phyloP scores from a whole-genome alignment of 441 rosid genomes.

The Adansonia madagascariensis region DNA sequence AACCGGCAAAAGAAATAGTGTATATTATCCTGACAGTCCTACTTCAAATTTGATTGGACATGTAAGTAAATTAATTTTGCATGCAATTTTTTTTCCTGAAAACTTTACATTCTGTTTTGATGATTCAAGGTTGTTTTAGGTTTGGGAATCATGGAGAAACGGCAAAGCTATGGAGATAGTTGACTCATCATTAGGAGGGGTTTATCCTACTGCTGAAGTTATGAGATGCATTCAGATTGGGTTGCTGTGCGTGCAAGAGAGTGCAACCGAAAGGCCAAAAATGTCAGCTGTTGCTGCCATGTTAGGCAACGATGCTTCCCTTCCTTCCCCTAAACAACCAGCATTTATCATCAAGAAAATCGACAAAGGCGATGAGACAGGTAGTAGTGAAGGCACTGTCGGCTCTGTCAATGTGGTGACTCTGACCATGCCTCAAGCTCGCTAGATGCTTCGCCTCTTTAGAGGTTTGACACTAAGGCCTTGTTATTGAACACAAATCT shows the following conservation, averaged over 20 bases:
- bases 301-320: slow-evolving; percentile 38
- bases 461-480: neutral
- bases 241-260: slow-evolving; percentile 48
- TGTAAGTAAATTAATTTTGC: neutral
- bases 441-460: neutral
- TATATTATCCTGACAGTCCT: slow-evolving; percentile 16
- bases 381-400: neutral
- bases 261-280: slow-evolving; percentile 48
- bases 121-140: slow-evolving; percentile 28
- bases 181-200: slow-evolving; percentile 31
- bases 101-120: neutral
- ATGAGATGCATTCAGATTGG: slow-evolving; percentile 47
- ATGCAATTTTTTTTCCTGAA: neutral
- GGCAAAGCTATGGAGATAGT: slow-evolving; percentile 35
- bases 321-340: slow-evolving; percentile 33
- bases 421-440: neutral
- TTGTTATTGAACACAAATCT: neutral
- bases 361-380: neutral
- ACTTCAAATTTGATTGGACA: slow-evolving; percentile 33
- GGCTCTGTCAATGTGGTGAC: neutral
- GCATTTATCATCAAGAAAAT: slow-evolving; percentile 17
- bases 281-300: slow-evolving; percentile 39
- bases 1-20: slow-evolving; percentile 34
- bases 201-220: slow-evolving; percentile 28
- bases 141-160: slow-evolving; percentile 46